Percentiles rank a stretch among this genome's conserved stretches.
These are phyloP conservation scores for Tritrichomonas foetus DNA, from an alignment of 208 protist species.

Conservation along the genomic window DNA sequence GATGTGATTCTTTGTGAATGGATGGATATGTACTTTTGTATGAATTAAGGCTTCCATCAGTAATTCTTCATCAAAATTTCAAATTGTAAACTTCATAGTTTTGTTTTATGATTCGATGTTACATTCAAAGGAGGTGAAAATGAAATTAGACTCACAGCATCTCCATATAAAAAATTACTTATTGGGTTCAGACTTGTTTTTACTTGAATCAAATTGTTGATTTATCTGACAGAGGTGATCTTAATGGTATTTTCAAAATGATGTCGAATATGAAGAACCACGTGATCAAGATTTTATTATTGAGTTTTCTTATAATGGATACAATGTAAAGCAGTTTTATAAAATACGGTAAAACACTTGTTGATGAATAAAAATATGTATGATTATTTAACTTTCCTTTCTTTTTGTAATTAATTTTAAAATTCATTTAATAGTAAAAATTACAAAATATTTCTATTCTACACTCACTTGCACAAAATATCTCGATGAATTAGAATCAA, in stretches of 20 bases:
- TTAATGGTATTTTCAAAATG: conserved; percentile 71
- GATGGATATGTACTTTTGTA: conserved; percentile 64
- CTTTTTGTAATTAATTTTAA: too few relatives aligned
- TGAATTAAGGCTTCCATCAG: conserved; percentile 64
- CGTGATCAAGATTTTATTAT: background rate
- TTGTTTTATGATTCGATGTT: conserved; percentile 69
- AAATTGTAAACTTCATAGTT: conserved; percentile 67
- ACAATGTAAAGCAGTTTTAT: background rate
- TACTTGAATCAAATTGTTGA: conserved; percentile 78
- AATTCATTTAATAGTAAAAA: too few relatives aligned
- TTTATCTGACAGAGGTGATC: conserved; percentile 68
- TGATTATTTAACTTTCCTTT: too few relatives aligned
- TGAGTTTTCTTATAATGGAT: background rate
- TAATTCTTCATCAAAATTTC: too few relatives aligned
- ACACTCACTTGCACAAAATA: too few relatives aligned
- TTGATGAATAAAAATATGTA: too few relatives aligned
- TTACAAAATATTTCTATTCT: too few relatives aligned
- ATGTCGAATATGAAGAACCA: conserved; percentile 77
- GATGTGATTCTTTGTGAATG: conserved; percentile 64
- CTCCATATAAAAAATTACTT: conserved; percentile 65
- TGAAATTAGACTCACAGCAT: conserved; percentile 60
- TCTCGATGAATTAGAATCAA: too few relatives aligned
- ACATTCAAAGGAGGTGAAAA: conserved; percentile 66
- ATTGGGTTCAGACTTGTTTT: conserved; percentile 91
- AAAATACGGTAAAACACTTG: conserved; percentile 10